Conservation (phyloP, 1,284 basidiomycete species). For the Marasmius oreades region DNA sequence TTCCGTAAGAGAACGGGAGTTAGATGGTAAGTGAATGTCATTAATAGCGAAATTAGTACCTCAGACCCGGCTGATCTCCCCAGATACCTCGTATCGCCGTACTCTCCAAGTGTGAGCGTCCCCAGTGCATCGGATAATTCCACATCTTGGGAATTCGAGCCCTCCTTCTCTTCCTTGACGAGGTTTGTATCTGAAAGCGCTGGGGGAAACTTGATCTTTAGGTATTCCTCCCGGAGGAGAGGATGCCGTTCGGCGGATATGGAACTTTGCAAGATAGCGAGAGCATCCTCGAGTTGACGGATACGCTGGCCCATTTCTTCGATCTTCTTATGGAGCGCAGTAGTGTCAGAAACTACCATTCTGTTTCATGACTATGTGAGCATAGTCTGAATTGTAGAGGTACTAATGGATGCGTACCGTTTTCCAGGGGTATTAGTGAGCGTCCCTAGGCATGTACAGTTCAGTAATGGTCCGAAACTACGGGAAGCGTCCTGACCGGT, state of each 20-base stretch:
- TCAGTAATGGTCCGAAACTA: background rate
- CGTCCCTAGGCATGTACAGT: background rate
- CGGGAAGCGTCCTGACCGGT: background rate
- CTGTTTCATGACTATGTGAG: background rate
- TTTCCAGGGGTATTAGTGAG: background rate
- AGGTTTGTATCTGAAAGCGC: constrained; percentile 30
- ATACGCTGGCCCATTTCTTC: constrained; percentile 72
- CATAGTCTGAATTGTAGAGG: constrained; percentile 24
- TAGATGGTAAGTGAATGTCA: background rate
- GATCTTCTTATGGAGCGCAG: constrained; percentile 66
- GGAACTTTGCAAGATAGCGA: constrained; percentile 59
- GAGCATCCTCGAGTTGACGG: constrained; percentile 64
- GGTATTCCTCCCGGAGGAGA: constrained; percentile 57
- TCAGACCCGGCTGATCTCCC: background rate
- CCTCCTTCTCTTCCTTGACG: constrained; percentile 21
- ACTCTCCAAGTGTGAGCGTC: constrained; percentile 58
- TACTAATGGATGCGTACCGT: background rate
- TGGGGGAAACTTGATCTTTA: constrained; percentile 56
- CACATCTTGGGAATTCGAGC: constrained; percentile 19
- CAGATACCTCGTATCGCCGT: constrained; percentile 36
- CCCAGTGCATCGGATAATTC: constrained; percentile 46
- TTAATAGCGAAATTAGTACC: background rate
- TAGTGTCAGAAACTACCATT: constrained; percentile 65
- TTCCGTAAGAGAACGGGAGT: background rate
- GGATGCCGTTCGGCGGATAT: constrained; percentile 62